These are phyloP conservation scores for Apiotrichum sp. DNA, from an alignment of 1,284 basidiomycete species.

Conservation along the genomic window DNA sequence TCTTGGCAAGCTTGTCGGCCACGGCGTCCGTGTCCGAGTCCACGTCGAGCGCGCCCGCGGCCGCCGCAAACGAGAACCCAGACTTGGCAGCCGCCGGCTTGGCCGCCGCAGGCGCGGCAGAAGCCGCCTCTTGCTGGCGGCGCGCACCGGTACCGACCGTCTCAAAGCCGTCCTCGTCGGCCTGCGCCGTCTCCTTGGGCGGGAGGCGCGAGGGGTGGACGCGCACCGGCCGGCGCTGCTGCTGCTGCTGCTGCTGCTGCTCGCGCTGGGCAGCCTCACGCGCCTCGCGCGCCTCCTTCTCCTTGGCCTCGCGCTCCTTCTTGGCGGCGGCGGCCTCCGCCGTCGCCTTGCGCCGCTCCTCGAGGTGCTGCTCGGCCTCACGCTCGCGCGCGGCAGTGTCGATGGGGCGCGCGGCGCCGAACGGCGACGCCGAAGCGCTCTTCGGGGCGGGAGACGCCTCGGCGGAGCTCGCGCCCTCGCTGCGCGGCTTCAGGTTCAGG, in stretches of 20 bases:
- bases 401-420: constrained; percentile 86
- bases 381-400: constrained; percentile 72
- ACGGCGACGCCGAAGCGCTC: constrained; percentile 58
- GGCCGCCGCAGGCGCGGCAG: constrained; percentile 20
- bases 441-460: constrained; percentile 35
- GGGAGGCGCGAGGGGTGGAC: constrained; percentile 23
- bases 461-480: constrained; percentile 13
- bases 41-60: constrained; percentile 25
- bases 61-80: constrained; percentile 43
- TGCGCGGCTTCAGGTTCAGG: constrained; percentile 72
- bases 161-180: constrained; percentile 37
- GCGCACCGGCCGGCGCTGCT: constrained; percentile 13
- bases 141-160: constrained; percentile 11
- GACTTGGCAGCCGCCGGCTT: constrained; percentile 18
- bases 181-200: constrained; percentile 8
- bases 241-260: neutral
- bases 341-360: constrained; percentile 30
- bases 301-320: constrained; percentile 16
- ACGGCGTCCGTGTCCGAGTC: constrained; percentile 13
- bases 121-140: constrained; percentile 19
- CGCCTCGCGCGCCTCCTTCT: constrained; percentile 11
- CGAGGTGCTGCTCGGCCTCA: constrained; percentile 43
- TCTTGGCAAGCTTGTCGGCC: constrained; percentile 25
- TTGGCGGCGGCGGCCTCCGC: constrained; percentile 20
- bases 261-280: neutral